phyloP scores from a whole-genome alignment of 495 filamentous ascomycete species.

The Penicillium coprophilum region DNA sequence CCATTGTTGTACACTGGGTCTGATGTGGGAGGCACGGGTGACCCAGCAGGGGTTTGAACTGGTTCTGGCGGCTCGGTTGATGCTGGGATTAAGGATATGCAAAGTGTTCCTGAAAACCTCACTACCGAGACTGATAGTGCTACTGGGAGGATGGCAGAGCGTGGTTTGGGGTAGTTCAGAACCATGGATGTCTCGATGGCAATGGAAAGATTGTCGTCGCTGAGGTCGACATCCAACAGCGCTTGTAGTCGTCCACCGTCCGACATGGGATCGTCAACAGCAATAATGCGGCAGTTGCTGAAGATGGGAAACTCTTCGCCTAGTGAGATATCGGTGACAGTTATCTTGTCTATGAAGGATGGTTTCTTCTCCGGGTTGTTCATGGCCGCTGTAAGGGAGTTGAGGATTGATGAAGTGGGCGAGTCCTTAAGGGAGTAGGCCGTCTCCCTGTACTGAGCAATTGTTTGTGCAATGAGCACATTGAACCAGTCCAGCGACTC shows the following conservation, averaged over 20 bases:
- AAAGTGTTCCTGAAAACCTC: slow-evolving; percentile 90
- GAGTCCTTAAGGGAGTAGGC: slow-evolving; percentile 76
- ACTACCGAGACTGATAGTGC: slow-evolving; percentile 88
- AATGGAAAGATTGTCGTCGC: slow-evolving; percentile 86
- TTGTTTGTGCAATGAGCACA: slow-evolving; percentile 92
- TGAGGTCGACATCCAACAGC: slow-evolving; percentile 93
- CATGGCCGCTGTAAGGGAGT: slow-evolving; percentile 81
- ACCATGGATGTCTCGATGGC: slow-evolving; percentile 91
- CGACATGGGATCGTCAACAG: slow-evolving; percentile 48
- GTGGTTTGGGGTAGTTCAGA: slow-evolving; percentile 87
- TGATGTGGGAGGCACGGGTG: slow-evolving; percentile 28
- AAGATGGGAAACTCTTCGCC: slow-evolving; percentile 99
- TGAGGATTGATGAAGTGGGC: slow-evolving; percentile 73
- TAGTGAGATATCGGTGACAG: slow-evolving; percentile 85
- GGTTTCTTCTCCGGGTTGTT: slow-evolving; percentile 80
- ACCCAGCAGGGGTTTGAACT: slow-evolving; percentile 38
- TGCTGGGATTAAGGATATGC: slow-evolving; percentile 82
- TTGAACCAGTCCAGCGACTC: slow-evolving; percentile 99
- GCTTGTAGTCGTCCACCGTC: slow-evolving; percentile 77
- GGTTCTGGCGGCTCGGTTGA: slow-evolving; percentile 45
- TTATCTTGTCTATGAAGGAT: slow-evolving; percentile 88
- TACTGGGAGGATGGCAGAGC: slow-evolving; percentile 88
- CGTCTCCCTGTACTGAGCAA: slow-evolving; percentile 90
- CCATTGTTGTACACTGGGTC: slow-evolving; percentile 9
- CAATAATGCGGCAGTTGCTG: slow-evolving; percentile 94